Evolutionary conservation across 495 filamentous ascomycete species (phyloP).

Genomic region (Tuber umbilicatum): DNA sequence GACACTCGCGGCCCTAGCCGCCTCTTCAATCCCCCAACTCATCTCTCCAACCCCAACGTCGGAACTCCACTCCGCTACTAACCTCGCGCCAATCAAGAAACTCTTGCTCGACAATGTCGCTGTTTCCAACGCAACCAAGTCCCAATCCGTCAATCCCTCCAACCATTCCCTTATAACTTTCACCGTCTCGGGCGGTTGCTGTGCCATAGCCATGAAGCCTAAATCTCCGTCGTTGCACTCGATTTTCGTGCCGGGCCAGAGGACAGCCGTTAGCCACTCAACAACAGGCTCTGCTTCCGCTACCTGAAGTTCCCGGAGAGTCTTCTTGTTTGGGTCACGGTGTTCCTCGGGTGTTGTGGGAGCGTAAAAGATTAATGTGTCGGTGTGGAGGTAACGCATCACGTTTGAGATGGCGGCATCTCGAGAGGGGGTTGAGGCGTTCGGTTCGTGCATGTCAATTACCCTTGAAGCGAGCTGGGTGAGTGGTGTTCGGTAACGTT

Average conservation of each 20-base stretch:
- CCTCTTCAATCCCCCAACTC: constrained; percentile 61
- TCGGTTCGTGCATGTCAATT: constrained; percentile 58
- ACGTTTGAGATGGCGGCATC: constrained; percentile 57
- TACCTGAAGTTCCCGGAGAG: constrained; percentile 66
- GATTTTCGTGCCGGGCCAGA: constrained; percentile 84
- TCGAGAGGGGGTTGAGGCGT: constrained; percentile 45
- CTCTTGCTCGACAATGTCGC: constrained; percentile 80
- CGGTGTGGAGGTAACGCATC: constrained; percentile 83
- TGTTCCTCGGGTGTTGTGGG: constrained; percentile 51
- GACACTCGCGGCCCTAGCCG: constrained; percentile 65
- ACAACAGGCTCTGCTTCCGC: constrained; percentile 61
- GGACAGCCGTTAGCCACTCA: constrained; percentile 57
- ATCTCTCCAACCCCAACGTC: constrained; percentile 46
- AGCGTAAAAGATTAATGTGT: constrained; percentile 90
- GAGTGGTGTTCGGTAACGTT: constrained; percentile 77
- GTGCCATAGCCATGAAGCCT: constrained; percentile 53
- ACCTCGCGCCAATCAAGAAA: constrained; percentile 63
- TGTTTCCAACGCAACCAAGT: constrained; percentile 80
- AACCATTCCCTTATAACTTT: constrained; percentile 76
- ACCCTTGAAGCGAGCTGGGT: constrained; percentile 77
- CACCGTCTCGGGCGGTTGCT: constrained; percentile 64
- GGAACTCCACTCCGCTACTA: constrained; percentile 85
- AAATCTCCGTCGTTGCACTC: constrained; percentile 64
- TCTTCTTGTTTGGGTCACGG: constrained; percentile 46
- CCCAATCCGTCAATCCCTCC: constrained; percentile 60